Evolutionary conservation across 345 rosid genomes (phyloP).

Genomic region (Alliaria petiolata): DNA sequence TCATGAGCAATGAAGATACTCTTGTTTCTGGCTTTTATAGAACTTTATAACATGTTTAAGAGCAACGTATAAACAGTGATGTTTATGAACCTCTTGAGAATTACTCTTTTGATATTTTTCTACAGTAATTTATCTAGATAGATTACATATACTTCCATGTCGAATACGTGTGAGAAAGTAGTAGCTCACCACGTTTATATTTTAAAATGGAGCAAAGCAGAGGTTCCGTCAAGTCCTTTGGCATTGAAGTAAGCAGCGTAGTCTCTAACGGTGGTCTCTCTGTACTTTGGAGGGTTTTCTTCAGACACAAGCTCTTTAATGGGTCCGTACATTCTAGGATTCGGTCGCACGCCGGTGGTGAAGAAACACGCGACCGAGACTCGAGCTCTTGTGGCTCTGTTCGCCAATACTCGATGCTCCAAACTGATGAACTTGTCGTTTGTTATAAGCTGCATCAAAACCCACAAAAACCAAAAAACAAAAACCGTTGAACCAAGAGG

Average conservation of each 20-base stretch:
- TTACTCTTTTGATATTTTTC: background rate
- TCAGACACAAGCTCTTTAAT: slow-evolving; percentile 47
- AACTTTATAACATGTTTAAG: background rate
- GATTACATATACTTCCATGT: background rate
- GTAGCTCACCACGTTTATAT: slow-evolving; percentile 5
- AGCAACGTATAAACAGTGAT: slow-evolving; percentile 5
- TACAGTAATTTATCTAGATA: background rate
- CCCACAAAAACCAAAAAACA: background rate
- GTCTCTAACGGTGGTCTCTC: slow-evolving; percentile 37
- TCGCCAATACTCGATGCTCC: slow-evolving; percentile 47
- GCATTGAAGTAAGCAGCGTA: slow-evolving; percentile 15
- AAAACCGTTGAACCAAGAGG: background rate
- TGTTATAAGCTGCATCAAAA: slow-evolving; percentile 37
- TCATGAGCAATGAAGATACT: slow-evolving; percentile 7
- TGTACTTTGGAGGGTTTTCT: slow-evolving; percentile 45
- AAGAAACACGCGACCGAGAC: slow-evolving; percentile 45
- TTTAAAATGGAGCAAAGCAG: slow-evolving; percentile 29
- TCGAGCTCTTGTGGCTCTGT: slow-evolving; percentile 26
- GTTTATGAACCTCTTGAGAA: background rate
- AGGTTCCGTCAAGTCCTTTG: slow-evolving; percentile 43
- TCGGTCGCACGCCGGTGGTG: slow-evolving; percentile 20
- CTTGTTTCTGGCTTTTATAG: slow-evolving; percentile 1
- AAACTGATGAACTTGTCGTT: slow-evolving; percentile 42
- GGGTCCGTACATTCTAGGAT: slow-evolving; percentile 32
- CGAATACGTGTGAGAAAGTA: background rate